A percentile compares a stretch with the other conserved stretches of the same genome.
These are phyloP conservation scores for Carnegiea gigantea DNA, from an alignment of 179 eudicot species.

Conservation along the genomic window DNA sequence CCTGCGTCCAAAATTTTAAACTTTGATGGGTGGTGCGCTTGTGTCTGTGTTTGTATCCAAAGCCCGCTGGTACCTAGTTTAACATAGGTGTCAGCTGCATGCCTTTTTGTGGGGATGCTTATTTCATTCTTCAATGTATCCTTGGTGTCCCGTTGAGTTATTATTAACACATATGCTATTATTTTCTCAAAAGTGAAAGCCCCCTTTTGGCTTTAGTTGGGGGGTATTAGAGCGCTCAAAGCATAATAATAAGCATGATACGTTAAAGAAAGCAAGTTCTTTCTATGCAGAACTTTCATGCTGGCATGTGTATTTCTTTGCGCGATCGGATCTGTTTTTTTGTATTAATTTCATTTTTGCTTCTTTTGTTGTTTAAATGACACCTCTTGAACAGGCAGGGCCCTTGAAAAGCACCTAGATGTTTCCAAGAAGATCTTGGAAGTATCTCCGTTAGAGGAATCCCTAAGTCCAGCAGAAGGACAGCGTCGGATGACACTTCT, in stretches of 20 bases:
- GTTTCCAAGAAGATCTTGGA: constrained; percentile 40
- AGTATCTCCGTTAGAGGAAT: constrained; percentile 44
- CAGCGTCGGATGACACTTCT: constrained; percentile 71
- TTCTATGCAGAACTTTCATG: neutral
- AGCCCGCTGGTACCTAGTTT: too few species aligned
- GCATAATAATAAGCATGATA: neutral
- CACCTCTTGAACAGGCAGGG: constrained; percentile 60
- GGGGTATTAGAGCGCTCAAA: too few species aligned
- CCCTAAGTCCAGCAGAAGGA: constrained; percentile 60
- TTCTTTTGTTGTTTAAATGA: constrained; percentile 30
- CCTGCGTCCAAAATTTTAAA: too few species aligned
- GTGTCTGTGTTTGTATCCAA: too few species aligned
- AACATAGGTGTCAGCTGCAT: too few species aligned
- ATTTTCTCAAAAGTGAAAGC: neutral
- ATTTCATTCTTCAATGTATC: neutral
- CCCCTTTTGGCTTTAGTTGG: neutral
- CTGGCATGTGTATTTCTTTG: constrained; percentile 11
- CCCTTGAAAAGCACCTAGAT: constrained; percentile 47
- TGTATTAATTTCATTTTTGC: constrained; percentile 16
- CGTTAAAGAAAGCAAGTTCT: neutral
- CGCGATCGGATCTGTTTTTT: constrained; percentile 13
- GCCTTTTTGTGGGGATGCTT: neutral
- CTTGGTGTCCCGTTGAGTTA: neutral
- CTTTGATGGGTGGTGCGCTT: too few species aligned
- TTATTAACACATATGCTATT: neutral